These are phyloP conservation scores for Mycena kentingensis DNA, from an alignment of 768 basidiomycete genomes.

Conservation along the genomic window DNA sequence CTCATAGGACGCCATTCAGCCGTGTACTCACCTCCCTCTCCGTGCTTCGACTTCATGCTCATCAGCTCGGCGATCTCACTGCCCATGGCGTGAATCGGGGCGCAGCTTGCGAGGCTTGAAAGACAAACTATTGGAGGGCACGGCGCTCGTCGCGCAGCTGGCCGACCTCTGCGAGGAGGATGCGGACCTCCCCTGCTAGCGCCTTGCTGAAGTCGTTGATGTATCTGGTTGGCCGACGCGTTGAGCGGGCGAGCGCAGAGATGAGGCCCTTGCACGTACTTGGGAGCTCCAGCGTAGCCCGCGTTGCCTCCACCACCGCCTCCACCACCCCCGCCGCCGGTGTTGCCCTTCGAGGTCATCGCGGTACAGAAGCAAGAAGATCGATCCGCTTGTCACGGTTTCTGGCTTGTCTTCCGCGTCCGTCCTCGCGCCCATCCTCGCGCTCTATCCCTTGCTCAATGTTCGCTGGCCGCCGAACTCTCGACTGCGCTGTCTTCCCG, in stretches of 20 bases:
- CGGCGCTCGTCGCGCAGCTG: slow-evolving; percentile 77
- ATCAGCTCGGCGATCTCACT: slow-evolving; percentile 87
- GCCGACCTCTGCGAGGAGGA: slow-evolving; percentile 78
- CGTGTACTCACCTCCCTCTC: slow-evolving; percentile 75
- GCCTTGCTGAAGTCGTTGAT: slow-evolving; percentile 85
- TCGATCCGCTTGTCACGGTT: too few relatives aligned
- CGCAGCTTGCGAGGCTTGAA: neutral
- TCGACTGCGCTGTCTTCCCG: too few relatives aligned
- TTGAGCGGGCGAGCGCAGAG: neutral
- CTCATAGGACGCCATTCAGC: slow-evolving; percentile 73
- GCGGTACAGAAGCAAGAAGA: neutral
- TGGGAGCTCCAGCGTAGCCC: slow-evolving; percentile 15
- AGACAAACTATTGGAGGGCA: slow-evolving; percentile 71
- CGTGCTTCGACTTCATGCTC: slow-evolving; percentile 81
- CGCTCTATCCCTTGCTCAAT: too few relatives aligned
- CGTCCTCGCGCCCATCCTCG: too few relatives aligned
- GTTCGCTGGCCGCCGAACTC: too few relatives aligned
- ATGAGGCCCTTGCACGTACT: slow-evolving; percentile 13
- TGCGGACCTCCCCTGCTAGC: slow-evolving; percentile 75
- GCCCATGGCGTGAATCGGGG: slow-evolving; percentile 1
- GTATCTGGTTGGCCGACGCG: slow-evolving; percentile 43
- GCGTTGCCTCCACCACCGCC: slow-evolving; percentile 10
- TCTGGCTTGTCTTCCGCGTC: neutral
- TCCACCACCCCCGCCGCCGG: neutral
- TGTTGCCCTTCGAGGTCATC: slow-evolving; percentile 1